Base-by-base conservation (phyloP, 208 protist genomes). In the Leptomonas pyrrhocoris region DNA sequence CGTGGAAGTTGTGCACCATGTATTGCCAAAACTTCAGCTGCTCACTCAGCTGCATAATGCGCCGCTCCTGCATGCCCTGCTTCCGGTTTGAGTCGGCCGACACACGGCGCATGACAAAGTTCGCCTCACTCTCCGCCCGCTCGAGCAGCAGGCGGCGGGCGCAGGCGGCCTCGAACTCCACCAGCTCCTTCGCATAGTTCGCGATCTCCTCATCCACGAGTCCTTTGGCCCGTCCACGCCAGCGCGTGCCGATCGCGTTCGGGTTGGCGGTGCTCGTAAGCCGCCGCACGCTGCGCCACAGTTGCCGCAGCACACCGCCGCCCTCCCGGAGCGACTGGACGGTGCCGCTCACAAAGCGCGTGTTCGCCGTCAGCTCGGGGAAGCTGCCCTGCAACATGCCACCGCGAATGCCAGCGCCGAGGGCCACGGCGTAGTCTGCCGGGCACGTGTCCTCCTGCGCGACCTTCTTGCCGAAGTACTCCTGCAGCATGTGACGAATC, bases 11-110 rank as follows among this genome's bases (percentile, higher is more conserved):
- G 68, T 94, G 92, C 25, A 96, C 92, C 89, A 96, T 94, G 77
- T 96, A 96, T 74, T 96, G 92, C 89, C 92, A 96, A 51, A 96
- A 96, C 64, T 96, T 96, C 34, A 96, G 80, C 81, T 96, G 92
- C 76, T 96, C 92, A 45, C 77, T 79, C 18, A 96, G 80, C 73
- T 96, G 89, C 51, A 79, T 64, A 53, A 96, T 84, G 53, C 87
- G 86, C 51, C 84, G 80, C 75, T 96, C 92, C 67, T 96, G 92
- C 92, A 96, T 96, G 45, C 92, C 92, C 65, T 96, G 92, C 69
- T 88, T 83, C 19, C 83, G 79, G 74, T 89, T 93, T 3, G 86
- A 89, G 70, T 96, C 89, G 28, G 82, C 79, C 40, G 86, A 69
- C n/a, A 96, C 89, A n/a, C 92, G 89, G 28, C 88, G 86, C 92